Base-by-base conservation (phyloP, 1,284 basidiomycete genomes). In the Trichosporon faecale region DNA sequence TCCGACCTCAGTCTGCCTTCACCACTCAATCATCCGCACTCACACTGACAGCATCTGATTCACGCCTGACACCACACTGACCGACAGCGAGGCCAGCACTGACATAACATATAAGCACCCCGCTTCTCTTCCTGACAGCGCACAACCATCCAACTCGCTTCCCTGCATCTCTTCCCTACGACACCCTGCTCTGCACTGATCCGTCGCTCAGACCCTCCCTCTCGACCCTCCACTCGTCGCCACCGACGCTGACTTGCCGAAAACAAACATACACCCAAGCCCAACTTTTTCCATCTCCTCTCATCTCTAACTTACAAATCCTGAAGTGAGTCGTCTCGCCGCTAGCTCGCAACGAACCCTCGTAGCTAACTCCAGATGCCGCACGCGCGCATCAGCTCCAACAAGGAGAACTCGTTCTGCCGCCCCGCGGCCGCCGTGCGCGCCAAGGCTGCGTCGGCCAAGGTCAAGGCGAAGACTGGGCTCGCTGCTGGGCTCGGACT, bases 381-480 rank as follows among this genome's bases (percentile, higher is more conserved):
- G 55, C 55, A 67, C 70, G 33, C 60, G 29, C 70, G 70, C 55
- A 63, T 67, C 40, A 67, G 68, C 52, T 75, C 76, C 46, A 77
- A 78, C 73, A 76, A 76, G 67, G 75, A 76, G 65, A 75, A 75
- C 70, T 64, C 68, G 27, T 37, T 44, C 67, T 27, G 37, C 44
- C 68, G 69, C 66, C 64, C 66, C 70, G 27, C 71, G 64, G 23
- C 40, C 68, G 71, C 55, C 18, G 46, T 66, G 18, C 64, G 66
- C 64, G 49, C 49, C 8, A 52, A 23, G 21, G 7, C n/a, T n/a
- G n/a, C n/a, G n/a, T n/a, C 49, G 49, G 49, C 49, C 40, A n/a
- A 18, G 16, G 16, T n/a, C n/a, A 66, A 66, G 37, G 46, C 66
- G 27, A 68, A 68, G 61, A 29, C 57, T 8, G 57, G 57, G 16